These are phyloP conservation scores for Diddensiella transvaalensis DNA, from an alignment of 805 yeast genomes.

Conservation along the genomic window DNA sequence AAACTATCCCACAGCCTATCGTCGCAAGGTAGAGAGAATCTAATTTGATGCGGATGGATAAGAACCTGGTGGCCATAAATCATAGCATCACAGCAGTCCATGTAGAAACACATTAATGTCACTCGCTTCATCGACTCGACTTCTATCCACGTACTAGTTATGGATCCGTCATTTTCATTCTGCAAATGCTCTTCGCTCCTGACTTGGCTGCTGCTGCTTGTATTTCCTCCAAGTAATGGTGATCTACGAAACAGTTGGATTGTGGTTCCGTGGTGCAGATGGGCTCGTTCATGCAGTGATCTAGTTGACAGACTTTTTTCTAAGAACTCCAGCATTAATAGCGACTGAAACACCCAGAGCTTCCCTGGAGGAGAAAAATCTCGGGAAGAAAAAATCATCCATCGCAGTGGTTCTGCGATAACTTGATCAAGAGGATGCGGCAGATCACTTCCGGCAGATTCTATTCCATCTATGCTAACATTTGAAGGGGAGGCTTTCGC, in stretches of 20 bases:
- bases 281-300: conserved; percentile 73
- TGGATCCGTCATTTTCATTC: neutral
- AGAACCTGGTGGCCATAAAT: neutral
- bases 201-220: neutral
- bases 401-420: conserved; percentile 60
- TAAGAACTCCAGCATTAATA: conserved; percentile 66
- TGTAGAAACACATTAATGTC: neutral
- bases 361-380: conserved; percentile 74
- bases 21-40: neutral
- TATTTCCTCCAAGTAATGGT: conserved; percentile 48
- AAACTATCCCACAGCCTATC: neutral
- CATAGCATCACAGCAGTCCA: neutral
- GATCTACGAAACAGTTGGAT: conserved; percentile 72
- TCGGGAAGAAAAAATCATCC: conserved; percentile 64
- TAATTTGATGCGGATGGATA: neutral
- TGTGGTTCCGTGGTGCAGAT: conserved; percentile 82
- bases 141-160: neutral
- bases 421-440: conserved; percentile 37
- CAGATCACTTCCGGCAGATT: neutral
- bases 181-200: neutral
- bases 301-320: conserved; percentile 72
- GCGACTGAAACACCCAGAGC: conserved; percentile 71
- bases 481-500: too few relatives aligned
- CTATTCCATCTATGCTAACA: too few relatives aligned
- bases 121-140: neutral